Evolutionary conservation across 2,329 filamentous ascomycete genomes (phyloP).

Genomic region (Hypoxylon sp.): DNA sequence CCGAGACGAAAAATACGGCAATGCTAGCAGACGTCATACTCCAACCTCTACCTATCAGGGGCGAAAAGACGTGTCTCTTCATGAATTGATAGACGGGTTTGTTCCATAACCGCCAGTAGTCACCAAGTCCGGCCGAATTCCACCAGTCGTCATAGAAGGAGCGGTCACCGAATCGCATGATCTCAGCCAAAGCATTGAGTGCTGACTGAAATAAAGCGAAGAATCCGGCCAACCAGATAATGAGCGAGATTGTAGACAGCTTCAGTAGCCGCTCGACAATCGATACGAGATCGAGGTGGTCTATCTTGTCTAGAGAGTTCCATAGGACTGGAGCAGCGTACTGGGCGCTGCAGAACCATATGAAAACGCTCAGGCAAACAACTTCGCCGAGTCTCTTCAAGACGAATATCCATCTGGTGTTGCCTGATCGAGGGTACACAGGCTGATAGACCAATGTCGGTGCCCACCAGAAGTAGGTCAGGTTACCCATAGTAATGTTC

Average conservation of each 20-base stretch:
- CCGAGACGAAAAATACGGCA: constrained; percentile 89
- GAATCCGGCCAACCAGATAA: constrained; percentile 98
- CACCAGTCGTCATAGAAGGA: constrained; percentile 99
- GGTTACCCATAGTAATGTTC: constrained; percentile 90
- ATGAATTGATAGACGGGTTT: constrained; percentile 98
- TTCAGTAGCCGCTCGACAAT: constrained; percentile 94
- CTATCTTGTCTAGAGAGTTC: constrained; percentile 92
- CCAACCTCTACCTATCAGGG: constrained; percentile 87
- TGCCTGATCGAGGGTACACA: constrained; percentile 87
- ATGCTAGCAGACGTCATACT: constrained; percentile 78
- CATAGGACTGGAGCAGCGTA: constrained; percentile 91
- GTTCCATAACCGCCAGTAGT: constrained; percentile 98
- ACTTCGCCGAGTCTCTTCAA: constrained; percentile 85
- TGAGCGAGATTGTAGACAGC: constrained; percentile 91
- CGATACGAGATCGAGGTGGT: constrained; percentile 81
- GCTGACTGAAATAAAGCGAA: constrained; percentile 96
- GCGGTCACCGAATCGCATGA: constrained; percentile 90
- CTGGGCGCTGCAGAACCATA: constrained; percentile 95
- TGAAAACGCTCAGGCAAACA: constrained; percentile 83
- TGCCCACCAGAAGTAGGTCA: constrained; percentile 98
- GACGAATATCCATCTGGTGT: constrained; percentile 90
- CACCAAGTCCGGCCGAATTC: constrained; percentile 88
- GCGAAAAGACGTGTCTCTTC: constrained; percentile 92
- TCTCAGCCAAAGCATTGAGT: constrained; percentile 90
- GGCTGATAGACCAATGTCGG: constrained; percentile 97